Evolutionary conservation across 768 basidiomycete species (phyloP).

Genomic region (Lactarius trivialis): DNA sequence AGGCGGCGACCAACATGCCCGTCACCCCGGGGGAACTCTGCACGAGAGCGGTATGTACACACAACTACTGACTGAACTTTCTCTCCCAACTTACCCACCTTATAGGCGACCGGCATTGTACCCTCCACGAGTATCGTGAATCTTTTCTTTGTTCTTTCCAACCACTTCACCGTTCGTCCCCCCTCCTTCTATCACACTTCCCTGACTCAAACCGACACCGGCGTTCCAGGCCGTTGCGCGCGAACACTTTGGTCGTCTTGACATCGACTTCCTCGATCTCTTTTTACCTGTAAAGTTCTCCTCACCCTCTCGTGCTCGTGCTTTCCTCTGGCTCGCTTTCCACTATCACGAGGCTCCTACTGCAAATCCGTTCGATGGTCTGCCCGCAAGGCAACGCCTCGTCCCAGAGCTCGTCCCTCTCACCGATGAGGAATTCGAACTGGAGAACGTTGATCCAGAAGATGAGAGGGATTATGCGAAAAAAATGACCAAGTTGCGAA

Average conservation of each 20-base stretch:
- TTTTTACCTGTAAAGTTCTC: conserved; percentile 38
- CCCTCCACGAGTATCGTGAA: conserved; percentile 71
- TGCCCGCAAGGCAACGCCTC: conserved; percentile 25
- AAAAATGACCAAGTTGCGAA: conserved; percentile 36
- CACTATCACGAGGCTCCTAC: conserved; percentile 39
- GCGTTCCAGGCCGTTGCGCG: conserved; percentile 30
- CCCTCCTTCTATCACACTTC: background rate
- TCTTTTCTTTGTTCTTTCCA: conserved; percentile 61
- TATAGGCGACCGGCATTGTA: conserved; percentile 36
- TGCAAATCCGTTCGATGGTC: conserved; percentile 36
- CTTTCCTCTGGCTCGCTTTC: conserved; percentile 43
- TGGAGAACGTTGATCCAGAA: conserved; percentile 40
- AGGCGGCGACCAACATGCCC: conserved; percentile 38
- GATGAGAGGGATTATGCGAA: conserved; percentile 37
- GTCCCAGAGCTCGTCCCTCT: conserved; percentile 29
- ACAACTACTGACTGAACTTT: background rate
- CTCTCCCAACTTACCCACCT: conserved; percentile 7
- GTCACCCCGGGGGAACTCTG: conserved; percentile 54
- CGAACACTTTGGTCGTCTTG: conserved; percentile 32
- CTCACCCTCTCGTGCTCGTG: conserved; percentile 37
- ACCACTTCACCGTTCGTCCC: conserved; percentile 39
- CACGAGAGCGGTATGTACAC: conserved; percentile 40
- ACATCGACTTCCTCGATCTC: conserved; percentile 37
- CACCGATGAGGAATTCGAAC: conserved; percentile 29
- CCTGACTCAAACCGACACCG: background rate